Base-by-base conservation (phyloP, 1,139 yeast genomes). In the Scheffersomyces illinoinensis region DNA sequence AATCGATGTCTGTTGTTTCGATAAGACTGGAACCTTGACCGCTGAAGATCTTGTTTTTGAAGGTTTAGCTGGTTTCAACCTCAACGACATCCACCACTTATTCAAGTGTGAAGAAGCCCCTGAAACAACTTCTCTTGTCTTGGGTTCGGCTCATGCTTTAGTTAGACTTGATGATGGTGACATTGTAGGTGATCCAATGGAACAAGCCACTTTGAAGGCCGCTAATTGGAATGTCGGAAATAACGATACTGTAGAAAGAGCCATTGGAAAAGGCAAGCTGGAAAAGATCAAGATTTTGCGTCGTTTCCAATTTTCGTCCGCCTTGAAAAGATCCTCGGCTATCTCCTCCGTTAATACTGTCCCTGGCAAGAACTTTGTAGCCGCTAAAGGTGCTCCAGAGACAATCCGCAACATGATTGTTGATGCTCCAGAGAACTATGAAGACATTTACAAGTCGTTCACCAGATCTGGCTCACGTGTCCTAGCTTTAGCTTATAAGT, bases 311-410 rank as follows among this genome's bases (percentile, higher is more conserved):
- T 95, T 95, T 73, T 92, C 98, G 53, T 93, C 98, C 59, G 93
- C 97, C 56, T 84, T 95, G 73, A 95, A 96, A 75, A 89, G 99
- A 77, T 93, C 98, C 12, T 86, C 98, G n/a, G 85, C 96, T 54
- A 86, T 95, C 67, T 90, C 98, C n/a, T 76, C 79, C 53, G 78
- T 87, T 56, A 82, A 80, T 63, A 77, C 85, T 55, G 60, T 77
- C 49, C 76, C 74, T n/a, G 80, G 80, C 54, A 85, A 89, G 65
- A 76, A 86, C 62, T 83, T 93, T 66, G 96, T 93, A 55, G 90
- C 97, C 66, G 97, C 89, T 53, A 96, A 96, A 76, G 99, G 99
- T 82, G 99, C 99, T 1, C 99, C 99, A n/a, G 99, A 95, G 78
- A 95, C 98, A 46, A 86, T 95, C 67, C 88, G 89, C 71, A 82